A percentile compares a stretch with the other conserved stretches of the same genome.
phyloP scores from a whole-genome alignment of 371 early-diverging fungal genomes.

The Rhizopus sp. region DNA sequence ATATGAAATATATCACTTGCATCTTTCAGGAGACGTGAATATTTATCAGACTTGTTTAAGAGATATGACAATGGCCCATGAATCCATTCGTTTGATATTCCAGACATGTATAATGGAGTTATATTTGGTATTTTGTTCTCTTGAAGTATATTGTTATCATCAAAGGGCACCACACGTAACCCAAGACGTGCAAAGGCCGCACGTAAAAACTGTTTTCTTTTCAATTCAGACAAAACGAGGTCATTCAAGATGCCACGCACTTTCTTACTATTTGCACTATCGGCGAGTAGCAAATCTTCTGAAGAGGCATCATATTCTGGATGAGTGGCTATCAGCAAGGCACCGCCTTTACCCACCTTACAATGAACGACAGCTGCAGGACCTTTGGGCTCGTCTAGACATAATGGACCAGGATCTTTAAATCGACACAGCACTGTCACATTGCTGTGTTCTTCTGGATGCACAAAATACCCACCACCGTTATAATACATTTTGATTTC shows the following conservation, averaged over 20 bases:
- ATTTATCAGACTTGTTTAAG: conserved; percentile 20
- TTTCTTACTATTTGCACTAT: conserved; percentile 18
- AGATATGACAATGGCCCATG: conserved; percentile 21
- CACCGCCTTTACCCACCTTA: conserved; percentile 62
- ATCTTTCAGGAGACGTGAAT: conserved; percentile 30
- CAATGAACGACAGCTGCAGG: conserved; percentile 59
- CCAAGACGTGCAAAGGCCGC: conserved; percentile 56
- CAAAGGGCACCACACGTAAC: conserved; percentile 42
- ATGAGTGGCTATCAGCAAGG: conserved; percentile 71
- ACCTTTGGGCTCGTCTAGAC: conserved; percentile 22
- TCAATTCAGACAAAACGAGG: conserved; percentile 44
- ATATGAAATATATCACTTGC: conserved; percentile 44
- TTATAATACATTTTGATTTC: conserved; percentile 67
- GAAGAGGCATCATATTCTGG: conserved; percentile 71
- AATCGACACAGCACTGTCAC: conserved; percentile 67
- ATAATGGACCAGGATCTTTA: conserved; percentile 33
- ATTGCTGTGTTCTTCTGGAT: conserved; percentile 43
- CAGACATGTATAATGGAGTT: conserved; percentile 61
- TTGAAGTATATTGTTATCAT: conserved; percentile 20
- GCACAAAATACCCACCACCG: conserved; percentile 80
- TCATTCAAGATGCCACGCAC: conserved; percentile 40
- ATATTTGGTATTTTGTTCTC: conserved; percentile 39
- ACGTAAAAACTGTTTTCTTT: conserved; percentile 51
- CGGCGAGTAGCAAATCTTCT: conserved; percentile 37
- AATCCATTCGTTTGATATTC: conserved; percentile 35